Evolutionary conservation across 1,284 basidiomycete genomes (phyloP).

Genomic region (Coniophora puteana): DNA sequence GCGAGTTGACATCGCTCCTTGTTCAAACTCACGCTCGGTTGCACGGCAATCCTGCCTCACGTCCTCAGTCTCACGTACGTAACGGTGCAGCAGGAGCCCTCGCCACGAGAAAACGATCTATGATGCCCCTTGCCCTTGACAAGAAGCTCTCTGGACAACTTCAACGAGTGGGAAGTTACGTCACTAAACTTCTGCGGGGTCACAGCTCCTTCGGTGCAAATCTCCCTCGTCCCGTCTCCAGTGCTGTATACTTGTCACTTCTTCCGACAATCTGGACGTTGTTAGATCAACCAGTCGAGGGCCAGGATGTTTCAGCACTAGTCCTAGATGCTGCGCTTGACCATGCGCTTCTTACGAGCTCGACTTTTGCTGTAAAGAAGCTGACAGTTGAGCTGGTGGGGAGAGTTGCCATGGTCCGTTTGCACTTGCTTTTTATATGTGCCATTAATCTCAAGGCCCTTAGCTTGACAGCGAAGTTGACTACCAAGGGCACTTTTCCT

Average conservation of each 20-base stretch:
- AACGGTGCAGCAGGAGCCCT: conserved; percentile 9
- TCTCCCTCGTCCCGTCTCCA: conserved; percentile 46
- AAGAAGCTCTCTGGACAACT: conserved; percentile 36
- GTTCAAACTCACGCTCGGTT: conserved; percentile 21
- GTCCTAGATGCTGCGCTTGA: conserved; percentile 51
- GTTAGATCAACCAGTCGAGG: conserved; percentile 40
- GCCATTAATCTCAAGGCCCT: conserved; percentile 1
- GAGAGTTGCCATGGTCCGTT: conserved; percentile 60
- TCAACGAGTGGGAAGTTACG: conserved; percentile 64
- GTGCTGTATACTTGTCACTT: conserved; percentile 64
- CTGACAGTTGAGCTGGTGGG: conserved; percentile 71
- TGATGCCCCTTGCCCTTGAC: conserved; percentile 7
- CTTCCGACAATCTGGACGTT: conserved; percentile 86
- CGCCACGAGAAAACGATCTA: too few species aligned
- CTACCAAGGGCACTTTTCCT: conserved; percentile 49
- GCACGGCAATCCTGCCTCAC: conserved; percentile 9
- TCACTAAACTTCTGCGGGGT: conserved; percentile 61
- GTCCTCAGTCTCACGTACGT: conserved; percentile 3
- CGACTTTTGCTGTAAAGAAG: conserved; percentile 59
- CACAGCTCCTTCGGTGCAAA: conserved; percentile 39
- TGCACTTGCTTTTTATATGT: background rate
- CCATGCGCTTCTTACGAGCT: conserved; percentile 53
- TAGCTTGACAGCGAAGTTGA: conserved; percentile 62
- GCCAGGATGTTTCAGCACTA: conserved; percentile 21
- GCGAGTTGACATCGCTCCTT: conserved; percentile 69